Conservation (phyloP, 768 basidiomycete genomes). For the Cyathus striatus region DNA sequence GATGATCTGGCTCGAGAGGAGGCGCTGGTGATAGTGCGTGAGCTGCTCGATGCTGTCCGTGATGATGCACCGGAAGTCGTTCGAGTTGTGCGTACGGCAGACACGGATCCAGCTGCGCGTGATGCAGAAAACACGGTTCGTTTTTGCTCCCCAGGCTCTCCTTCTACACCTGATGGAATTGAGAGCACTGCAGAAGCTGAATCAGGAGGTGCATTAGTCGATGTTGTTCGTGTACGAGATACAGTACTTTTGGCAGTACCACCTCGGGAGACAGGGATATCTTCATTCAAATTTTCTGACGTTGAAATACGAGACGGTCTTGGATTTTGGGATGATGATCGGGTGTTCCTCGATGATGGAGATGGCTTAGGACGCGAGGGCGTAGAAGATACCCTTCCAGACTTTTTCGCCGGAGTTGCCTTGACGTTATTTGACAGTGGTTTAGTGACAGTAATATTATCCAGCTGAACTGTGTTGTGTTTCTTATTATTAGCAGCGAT, state of each 20-base stretch:
- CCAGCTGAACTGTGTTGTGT: too few species aligned
- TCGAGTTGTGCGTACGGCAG: neutral
- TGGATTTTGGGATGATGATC: constrained; percentile 9
- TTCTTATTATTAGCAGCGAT: too few species aligned
- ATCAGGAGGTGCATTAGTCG: constrained; percentile 20
- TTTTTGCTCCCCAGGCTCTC: too few species aligned
- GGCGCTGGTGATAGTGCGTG: constrained; percentile 1
- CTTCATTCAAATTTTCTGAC: constrained; percentile 3
- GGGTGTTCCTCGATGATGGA: constrained; percentile 1
- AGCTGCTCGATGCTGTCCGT: constrained; percentile 3
- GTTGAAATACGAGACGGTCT: constrained; percentile 12
- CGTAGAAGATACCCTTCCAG: constrained; percentile 1
- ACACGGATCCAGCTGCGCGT: neutral
- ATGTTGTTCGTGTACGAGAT: constrained; percentile 16
- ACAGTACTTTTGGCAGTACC: constrained; percentile 8
- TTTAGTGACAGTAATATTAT: too few species aligned
- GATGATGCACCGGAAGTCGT: neutral
- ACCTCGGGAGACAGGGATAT: neutral
- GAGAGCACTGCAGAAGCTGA: constrained; percentile 7
- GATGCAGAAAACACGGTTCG: neutral
- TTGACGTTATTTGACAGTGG: too few species aligned
- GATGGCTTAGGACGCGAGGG: constrained; percentile 1
- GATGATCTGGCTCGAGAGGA: too few species aligned
- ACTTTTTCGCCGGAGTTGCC: constrained; percentile 7
- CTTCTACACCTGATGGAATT: too few species aligned